phyloP scores from a whole-genome alignment of 2,329 filamentous ascomycete species.

The Penicillium sp. region DNA sequence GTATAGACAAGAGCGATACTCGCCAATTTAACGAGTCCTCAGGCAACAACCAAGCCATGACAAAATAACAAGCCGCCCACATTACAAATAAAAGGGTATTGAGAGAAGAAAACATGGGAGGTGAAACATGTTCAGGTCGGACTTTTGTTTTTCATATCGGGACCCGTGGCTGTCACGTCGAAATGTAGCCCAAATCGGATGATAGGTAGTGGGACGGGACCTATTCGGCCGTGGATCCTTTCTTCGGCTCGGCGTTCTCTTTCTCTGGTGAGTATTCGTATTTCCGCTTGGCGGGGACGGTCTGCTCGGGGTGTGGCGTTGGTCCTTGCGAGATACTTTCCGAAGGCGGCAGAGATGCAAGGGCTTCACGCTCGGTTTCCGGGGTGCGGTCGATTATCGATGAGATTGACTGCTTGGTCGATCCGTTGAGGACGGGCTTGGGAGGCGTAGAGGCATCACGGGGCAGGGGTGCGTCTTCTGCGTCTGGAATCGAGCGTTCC shows the following conservation, averaged over 20 bases:
- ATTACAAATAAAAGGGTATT: constrained; percentile 19
- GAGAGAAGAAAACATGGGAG: constrained; percentile 6
- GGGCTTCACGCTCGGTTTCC: constrained; percentile 24
- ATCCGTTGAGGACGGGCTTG: constrained; percentile 25
- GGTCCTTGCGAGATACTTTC: constrained; percentile 23
- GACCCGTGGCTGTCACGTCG: not conserved
- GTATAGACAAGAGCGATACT: constrained; percentile 10
- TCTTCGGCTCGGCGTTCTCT: constrained; percentile 27
- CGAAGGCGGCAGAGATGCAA: constrained; percentile 20
- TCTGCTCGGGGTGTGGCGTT: constrained; percentile 13
- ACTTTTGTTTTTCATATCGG: not conserved
- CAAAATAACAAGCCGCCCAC: constrained; percentile 7
- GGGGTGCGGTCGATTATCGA: constrained; percentile 40
- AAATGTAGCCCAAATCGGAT: not conserved
- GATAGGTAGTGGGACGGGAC: not conserved
- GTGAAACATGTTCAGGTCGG: not conserved
- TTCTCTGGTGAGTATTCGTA: constrained; percentile 25
- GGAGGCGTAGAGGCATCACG: constrained; percentile 12
- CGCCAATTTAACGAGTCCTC: constrained; percentile 4
- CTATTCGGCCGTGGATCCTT: constrained; percentile 20
- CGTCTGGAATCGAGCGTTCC: constrained; percentile 23
- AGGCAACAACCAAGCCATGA: not conserved
- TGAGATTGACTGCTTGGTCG: constrained; percentile 40
- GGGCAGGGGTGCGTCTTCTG: constrained; percentile 10
- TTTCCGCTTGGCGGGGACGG: constrained; percentile 22